Percentiles rank a stretch among this genome's conserved stretches.
These are phyloP conservation scores for Arachis stenosperma DNA, from an alignment of 306 rosid genomes.

Conservation along the genomic window DNA sequence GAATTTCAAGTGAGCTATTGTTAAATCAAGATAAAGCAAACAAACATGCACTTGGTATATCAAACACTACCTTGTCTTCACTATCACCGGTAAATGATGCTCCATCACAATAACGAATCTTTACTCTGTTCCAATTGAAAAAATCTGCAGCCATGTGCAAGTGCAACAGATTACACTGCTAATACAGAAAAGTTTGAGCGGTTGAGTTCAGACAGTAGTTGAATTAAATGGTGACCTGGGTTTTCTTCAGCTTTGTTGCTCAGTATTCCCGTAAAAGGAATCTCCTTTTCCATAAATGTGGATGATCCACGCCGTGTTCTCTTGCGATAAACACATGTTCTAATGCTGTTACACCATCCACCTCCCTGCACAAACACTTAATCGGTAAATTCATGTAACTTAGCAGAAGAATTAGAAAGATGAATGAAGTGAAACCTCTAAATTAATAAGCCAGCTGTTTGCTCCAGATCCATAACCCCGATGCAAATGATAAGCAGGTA, in stretches of 20 bases:
- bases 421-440: conserved; percentile 66
- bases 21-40: no score
- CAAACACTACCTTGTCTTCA: conserved; percentile 65
- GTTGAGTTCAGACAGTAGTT: neutral
- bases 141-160: conserved; percentile 63
- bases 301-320: conserved; percentile 81
- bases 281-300: conserved; percentile 75
- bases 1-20: neutral
- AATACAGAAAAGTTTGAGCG: conserved; percentile 15
- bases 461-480: conserved; percentile 89
- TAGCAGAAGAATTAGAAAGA: neutral
- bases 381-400: no score
- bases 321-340: conserved; percentile 86
- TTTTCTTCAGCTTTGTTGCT: conserved; percentile 76
- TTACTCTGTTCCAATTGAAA: conserved; percentile 93
- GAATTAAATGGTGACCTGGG: conserved; percentile 66
- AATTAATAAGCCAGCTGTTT: conserved; percentile 85
- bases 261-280: conserved; percentile 79
- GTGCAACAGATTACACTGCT: conserved; percentile 26
- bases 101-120: conserved; percentile 98
- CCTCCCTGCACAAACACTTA: conserved; percentile 68
- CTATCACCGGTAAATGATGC: conserved; percentile 89
- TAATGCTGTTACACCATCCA: conserved; percentile 89
- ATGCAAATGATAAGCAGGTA: conserved; percentile 89
- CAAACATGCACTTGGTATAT: neutral